These are phyloP conservation scores for Cladosporium cucumerinum DNA, from an alignment of 2,329 filamentous ascomycete species.

Conservation along the genomic window DNA sequence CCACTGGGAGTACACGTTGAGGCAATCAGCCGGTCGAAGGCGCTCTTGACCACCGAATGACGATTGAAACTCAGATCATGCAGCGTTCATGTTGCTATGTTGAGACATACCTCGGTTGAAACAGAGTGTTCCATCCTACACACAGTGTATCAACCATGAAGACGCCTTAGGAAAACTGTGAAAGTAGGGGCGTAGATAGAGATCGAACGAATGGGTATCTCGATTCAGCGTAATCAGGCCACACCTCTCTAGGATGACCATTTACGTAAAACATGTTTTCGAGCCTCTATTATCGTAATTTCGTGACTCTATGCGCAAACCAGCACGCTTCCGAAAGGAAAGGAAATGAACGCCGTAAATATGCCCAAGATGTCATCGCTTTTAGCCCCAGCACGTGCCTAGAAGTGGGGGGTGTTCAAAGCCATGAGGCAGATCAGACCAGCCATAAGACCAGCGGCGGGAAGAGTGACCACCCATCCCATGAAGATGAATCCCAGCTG, in stretches of 20 bases:
- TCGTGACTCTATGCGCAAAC: neutral
- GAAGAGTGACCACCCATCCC: constrained; percentile 61
- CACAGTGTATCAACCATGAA: too few relatives aligned
- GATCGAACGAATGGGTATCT: neutral
- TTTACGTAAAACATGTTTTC: neutral
- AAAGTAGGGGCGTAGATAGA: too few relatives aligned
- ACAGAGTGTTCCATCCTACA: too few relatives aligned
- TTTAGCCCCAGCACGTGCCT: neutral
- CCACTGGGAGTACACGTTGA: neutral
- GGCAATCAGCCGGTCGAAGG: neutral
- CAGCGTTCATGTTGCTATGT: too few relatives aligned
- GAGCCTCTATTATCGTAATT: neutral
- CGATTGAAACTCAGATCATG: too few relatives aligned
- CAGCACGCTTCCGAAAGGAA: neutral
- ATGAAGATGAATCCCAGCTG: constrained; percentile 59
- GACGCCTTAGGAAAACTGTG: too few relatives aligned
- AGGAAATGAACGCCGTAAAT: neutral
- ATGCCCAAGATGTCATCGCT: neutral
- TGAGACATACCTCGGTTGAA: too few relatives aligned
- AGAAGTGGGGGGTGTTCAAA: constrained; percentile 36
- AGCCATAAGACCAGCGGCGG: constrained; percentile 52
- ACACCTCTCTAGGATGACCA: neutral
- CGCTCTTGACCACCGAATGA: too few relatives aligned
- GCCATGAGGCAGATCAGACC: constrained; percentile 54
- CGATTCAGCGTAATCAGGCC: neutral